Evolutionary conservation across 2,329 filamentous ascomycete species (phyloP), one percentile per base, ranked within the genome.

Genomic region (Aspergillus udagawae): DNA sequence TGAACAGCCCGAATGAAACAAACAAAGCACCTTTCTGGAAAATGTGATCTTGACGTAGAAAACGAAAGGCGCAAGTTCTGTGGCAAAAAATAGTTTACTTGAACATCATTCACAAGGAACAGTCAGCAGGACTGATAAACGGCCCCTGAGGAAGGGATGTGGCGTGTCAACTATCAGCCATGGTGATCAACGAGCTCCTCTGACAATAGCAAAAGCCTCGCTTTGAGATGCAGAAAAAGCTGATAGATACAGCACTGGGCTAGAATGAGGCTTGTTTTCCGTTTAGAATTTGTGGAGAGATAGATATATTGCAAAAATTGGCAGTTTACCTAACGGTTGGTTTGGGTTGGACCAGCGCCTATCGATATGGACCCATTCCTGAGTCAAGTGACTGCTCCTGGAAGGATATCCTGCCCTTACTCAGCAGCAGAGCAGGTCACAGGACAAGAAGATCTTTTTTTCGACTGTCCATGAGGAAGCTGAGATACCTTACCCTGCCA

Each of bases 11-110:
- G 10, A 45, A 45, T 45, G 12, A 23, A 21, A 23, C 42, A 45
- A 21, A 23, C 42, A 21, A 20, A 45, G 21, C n/a, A 20, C 8
- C 42, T 45, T 10, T 8, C 17, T 20, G 20, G 41, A 12, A n/a
- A 17, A 14, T 17, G 32, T 35, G 32, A 35, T 35, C 47, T 55
- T 48, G 14, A 27, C 45, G 38, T 54, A 49, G 23, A 48, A 48
- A 35, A 21, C 53, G 44, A 60, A 57, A 60, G 42, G 52, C 32
- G 35, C 42, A 55, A 58, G 29, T 59, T 63, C 69, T 63, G 67
- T 70, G 67, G 65, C 68, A 62, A 66, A 66, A 69, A 69, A 58
- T 64, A 71, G 67, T 58, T 64, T 60, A 62, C 63, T 63, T 55
- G 58, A 59, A 60, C 61, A 32, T 38, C 23, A 45, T 59, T 55